Conservation (phyloP, 2,329 filamentous ascomycete species). For the Colletotrichum simmondsii region DNA sequence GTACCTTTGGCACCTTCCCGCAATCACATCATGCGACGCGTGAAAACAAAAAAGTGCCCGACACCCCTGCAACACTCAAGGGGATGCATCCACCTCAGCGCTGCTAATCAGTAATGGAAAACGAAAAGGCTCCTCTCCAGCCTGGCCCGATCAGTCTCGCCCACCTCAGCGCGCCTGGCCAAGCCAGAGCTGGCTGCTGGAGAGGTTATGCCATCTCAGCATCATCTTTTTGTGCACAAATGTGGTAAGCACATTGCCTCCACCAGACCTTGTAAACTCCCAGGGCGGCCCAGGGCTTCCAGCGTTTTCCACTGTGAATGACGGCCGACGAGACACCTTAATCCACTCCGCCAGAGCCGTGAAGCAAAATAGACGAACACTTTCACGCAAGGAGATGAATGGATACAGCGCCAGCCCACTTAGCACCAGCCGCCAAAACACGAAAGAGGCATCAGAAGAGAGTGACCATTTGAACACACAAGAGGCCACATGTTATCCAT, state of each 20-base stretch:
- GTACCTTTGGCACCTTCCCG: neutral
- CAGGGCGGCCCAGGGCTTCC: slow-evolving; percentile 7
- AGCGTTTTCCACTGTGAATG: neutral
- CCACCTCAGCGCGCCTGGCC: neutral
- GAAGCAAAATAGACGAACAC: neutral
- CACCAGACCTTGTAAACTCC: neutral
- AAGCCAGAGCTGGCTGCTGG: neutral
- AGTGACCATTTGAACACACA: neutral
- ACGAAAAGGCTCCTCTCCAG: slow-evolving; percentile 11
- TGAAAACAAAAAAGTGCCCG: neutral
- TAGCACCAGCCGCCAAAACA: neutral
- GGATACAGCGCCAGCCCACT: neutral
- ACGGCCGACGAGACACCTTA: neutral
- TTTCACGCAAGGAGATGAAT: neutral
- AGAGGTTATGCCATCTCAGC: slow-evolving; percentile 5
- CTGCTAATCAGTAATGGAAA: slow-evolving; percentile 26
- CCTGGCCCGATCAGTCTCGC: slow-evolving; percentile 25
- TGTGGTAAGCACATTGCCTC: slow-evolving; percentile 13
- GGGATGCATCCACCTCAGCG: slow-evolving; percentile 29
- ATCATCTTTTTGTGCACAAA: neutral
- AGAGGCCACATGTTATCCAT: neutral
- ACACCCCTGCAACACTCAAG: slow-evolving; percentile 30
- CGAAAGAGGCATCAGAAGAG: slow-evolving; percentile 1
- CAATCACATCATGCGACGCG: slow-evolving; percentile 34
- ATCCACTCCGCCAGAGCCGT: neutral